Base-by-base conservation (phyloP, 345 rosid species). In the Litchi chinensis region DNA sequence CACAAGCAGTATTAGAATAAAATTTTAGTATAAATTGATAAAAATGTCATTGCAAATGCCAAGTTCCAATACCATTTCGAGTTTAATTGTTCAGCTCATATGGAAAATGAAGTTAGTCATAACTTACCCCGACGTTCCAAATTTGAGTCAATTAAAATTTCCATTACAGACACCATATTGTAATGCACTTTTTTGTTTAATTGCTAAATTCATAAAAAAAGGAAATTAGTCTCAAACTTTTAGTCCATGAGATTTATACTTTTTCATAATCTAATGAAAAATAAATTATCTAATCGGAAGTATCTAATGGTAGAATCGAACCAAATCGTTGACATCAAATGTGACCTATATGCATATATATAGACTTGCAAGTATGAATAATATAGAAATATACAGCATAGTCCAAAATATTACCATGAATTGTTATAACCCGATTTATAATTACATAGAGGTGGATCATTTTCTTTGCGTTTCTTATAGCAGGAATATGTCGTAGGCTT, bases 401-500 rank as follows among this genome's bases (percentile, higher is more conserved):
- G 66, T 64, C n/a, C 28, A 69, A 72, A 52, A 76, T 65, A 79
- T 78, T 90, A 95, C 98, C 99, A 95, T 65, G 98, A 82, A 78
- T 73, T 83, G 62, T 88, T 87, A 57, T 54, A 79, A 78, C 64
- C 77, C 62, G 83, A 83, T 62, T 85, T 77, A 70, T 76, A 81
- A 74, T 82, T 90, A 70, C 98, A 93, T 16, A 92, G 65, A 76
- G 99, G 96, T 74, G 95, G 97, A 41, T 82, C 81, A 62, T 81
- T 85, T 28, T 76, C 84, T 77, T 79, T 82, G 68, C 92, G 91
- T 75, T 81, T 72, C 54, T 85, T 86, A 79, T 95, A 95, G 81
- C 98, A 95, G 40, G 90, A 84, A 81, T 86, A 85, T 5, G 92
- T 86, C 59, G 73, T 79, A 26, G 99, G 98, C 80, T 93, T 95